Evolutionary conservation across 345 rosid species (phyloP).

Genomic region (Jatropha curcas): DNA sequence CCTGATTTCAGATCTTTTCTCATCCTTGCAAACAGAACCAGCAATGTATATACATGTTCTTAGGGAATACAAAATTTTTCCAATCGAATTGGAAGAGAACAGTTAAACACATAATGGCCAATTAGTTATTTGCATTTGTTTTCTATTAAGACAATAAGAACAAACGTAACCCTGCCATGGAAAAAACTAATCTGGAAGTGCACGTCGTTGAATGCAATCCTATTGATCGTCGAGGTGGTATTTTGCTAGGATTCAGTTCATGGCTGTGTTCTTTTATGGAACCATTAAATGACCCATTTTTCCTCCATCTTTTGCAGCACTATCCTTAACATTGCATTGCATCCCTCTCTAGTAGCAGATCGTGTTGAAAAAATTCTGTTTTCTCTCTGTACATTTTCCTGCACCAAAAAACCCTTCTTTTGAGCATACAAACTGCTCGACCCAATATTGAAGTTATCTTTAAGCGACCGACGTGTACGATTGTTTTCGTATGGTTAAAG

Average conservation of each 20-base stretch:
- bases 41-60: neutral
- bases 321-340: conserved; percentile 46
- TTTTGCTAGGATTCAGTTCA: conserved; percentile 36
- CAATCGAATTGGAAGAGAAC: neutral
- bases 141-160: neutral
- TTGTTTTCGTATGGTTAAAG: conserved; percentile 43
- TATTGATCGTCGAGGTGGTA: conserved; percentile 39
- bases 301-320: conserved; percentile 39
- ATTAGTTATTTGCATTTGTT: neutral
- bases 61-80: neutral
- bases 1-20: conserved; percentile 38
- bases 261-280: conserved; percentile 44
- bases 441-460: conserved; percentile 46
- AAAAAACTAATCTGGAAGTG: neutral
- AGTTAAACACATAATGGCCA: neutral
- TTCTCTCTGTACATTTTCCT: conserved; percentile 26
- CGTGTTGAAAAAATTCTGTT: conserved; percentile 20
- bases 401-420: conserved; percentile 42
- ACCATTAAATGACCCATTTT: conserved; percentile 48
- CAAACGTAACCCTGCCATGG: neutral
- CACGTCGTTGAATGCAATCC: conserved; percentile 44
- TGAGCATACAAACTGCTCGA: conserved; percentile 46
- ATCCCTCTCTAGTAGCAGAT: conserved; percentile 41
- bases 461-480: conserved; percentile 43
- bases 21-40: conserved; percentile 31